Percentiles rank a stretch among this genome's conserved stretches.
These are phyloP conservation scores for Biscutella auriculata DNA, from an alignment of 441 rosid genomes.

Conservation along the genomic window DNA sequence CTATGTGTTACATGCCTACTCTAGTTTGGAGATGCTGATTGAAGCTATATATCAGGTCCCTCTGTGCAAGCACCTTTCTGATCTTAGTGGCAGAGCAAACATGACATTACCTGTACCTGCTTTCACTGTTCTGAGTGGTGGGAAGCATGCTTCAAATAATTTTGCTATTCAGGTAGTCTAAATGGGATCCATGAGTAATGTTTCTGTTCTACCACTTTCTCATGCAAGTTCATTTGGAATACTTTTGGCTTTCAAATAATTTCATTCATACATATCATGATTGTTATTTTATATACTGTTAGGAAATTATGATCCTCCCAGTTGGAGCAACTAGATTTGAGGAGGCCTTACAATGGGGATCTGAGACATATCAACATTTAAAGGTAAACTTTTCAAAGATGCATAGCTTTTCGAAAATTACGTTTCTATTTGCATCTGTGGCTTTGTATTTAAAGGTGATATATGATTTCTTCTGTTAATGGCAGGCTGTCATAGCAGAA, in stretches of 20 bases:
- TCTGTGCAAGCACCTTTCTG: conserved; percentile 78
- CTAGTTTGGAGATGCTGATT: conserved; percentile 7
- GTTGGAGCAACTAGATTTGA: conserved; percentile 80
- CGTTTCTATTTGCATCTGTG: neutral
- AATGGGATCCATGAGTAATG: neutral
- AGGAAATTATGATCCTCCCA: conserved; percentile 93
- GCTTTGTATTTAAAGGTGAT: neutral
- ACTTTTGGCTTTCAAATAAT: neutral
- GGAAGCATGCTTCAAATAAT: conserved; percentile 74
- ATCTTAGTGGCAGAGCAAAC: conserved; percentile 62
- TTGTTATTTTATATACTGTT: conserved; percentile 5
- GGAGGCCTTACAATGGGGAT: conserved; percentile 93
- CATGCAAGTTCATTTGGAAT: neutral
- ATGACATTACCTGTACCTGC: conserved; percentile 82
- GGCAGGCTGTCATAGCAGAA: conserved; percentile 84
- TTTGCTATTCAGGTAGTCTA: conserved; percentile 64
- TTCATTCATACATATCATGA: neutral
- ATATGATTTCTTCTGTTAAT: conserved; percentile 20
- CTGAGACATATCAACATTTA: conserved; percentile 89
- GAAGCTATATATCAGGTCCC: conserved; percentile 47
- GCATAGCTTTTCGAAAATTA: conserved; percentile 7
- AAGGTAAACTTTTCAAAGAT: conserved; percentile 43
- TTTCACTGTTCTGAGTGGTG: conserved; percentile 88
- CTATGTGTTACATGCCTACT: neutral
- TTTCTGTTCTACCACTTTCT: conserved; percentile 2